Evolutionary conservation across 2,329 filamentous ascomycete genomes (phyloP), one percentile per base, ranked within the genome.

Genomic region (Aspergillus glaucus): DNA sequence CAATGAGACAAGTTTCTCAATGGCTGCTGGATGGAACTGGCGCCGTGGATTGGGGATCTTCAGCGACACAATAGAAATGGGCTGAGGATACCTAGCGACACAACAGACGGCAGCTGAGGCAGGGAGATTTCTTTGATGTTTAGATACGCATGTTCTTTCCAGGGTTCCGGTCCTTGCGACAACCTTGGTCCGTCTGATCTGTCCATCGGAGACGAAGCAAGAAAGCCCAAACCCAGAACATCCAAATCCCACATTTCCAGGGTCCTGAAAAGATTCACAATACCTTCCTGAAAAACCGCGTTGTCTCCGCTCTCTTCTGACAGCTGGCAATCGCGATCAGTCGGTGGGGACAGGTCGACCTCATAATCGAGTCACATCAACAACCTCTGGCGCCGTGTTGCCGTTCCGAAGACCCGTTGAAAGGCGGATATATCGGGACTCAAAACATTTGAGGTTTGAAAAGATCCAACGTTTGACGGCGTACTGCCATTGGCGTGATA

Each of bases 291-390:
- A 12, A n/a, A 36, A 36, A n/a, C 32, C 32, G 12, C 12, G 12
- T 36, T 36, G 32, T 36, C 15, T 51, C 49, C 17, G 26, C 26
- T 4, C 14, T 10, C 10, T 19, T 41, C 40, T 51, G 21, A 43
- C 5, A 48, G 4, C 8, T 19, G 22, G 12, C n/a, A 28, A 5
- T 19, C 21, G 2, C 28, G 46, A 10, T 36, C 34, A 24, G 1
- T 39, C 2, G 14, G 28, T 42, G 28, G 22, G 49, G 49, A 43
- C n/a, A 51, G 43, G 3, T 40, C 43, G 24, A 51, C 45, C 4
- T 34, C 32, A 32, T 45, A 51, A 19, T 40, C 1, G 4, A 46
- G 30, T 14, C n/a, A 3, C 9, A 28, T 3, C 34, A 45, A 10
- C 1, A 36, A 43, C 5, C 17, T 28, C 15, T 43, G 36, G 1